These are phyloP conservation scores for Stephania yunnanensis DNA, from an alignment of 164 flowering plant genomes.

Conservation along the genomic window DNA sequence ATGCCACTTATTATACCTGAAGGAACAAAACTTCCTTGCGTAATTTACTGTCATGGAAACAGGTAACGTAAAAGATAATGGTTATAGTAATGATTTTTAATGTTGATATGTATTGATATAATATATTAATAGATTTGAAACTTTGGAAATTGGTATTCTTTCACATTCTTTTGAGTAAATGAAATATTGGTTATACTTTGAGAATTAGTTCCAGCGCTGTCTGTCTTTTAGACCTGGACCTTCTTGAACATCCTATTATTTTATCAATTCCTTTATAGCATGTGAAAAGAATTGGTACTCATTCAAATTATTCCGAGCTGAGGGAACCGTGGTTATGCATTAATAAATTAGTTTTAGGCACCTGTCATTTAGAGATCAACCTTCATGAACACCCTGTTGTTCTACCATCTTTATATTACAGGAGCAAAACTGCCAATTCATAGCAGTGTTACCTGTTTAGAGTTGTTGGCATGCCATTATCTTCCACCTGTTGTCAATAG, in stretches of 20 bases:
- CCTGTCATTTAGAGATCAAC: no score
- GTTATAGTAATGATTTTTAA: neutral
- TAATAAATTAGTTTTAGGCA: no score
- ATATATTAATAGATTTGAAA: neutral
- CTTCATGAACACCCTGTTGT: no score
- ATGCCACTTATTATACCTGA: constrained; percentile 66
- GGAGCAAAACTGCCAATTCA: neutral
- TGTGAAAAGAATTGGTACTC: no score
- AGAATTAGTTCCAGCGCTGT: neutral
- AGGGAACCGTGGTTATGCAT: no score
- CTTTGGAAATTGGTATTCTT: neutral
- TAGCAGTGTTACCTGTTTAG: neutral
- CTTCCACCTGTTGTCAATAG: neutral
- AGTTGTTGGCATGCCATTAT: neutral
- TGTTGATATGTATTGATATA: neutral
- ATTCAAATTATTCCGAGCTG: no score
- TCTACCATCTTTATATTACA: no score
- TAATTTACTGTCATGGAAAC: constrained; percentile 98
- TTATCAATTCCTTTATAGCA: neutral
- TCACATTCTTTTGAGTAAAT: neutral
- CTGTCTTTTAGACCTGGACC: neutral
- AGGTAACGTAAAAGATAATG: constrained; percentile 42
- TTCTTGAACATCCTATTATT: neutral
- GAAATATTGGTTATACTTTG: neutral
- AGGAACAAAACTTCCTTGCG: constrained; percentile 80